phyloP scores from a whole-genome alignment of 768 basidiomycete genomes.

The Leccinum sublutescens region DNA sequence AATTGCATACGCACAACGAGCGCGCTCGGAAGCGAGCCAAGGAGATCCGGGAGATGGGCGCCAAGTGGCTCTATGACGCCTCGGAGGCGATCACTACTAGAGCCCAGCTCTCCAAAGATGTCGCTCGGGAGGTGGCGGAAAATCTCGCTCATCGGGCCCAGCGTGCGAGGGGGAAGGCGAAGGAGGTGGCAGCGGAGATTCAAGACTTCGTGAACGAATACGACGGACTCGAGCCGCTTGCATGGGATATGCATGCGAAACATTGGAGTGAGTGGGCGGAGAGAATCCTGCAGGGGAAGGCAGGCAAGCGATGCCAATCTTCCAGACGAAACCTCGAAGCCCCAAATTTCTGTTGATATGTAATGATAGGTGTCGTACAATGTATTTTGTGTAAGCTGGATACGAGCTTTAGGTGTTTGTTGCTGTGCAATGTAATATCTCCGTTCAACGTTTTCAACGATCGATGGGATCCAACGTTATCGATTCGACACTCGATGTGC shows the following conservation, averaged over 20 bases:
- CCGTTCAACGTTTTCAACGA: too few relatives aligned
- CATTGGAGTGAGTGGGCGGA: constrained; percentile 22
- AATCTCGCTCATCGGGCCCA: constrained; percentile 36
- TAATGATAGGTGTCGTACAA: constrained; percentile 9
- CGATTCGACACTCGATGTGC: not conserved
- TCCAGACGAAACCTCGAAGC: constrained; percentile 14
- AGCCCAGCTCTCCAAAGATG: constrained; percentile 42
- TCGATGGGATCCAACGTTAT: not conserved
- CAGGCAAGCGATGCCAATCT: constrained; percentile 12
- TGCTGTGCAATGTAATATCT: not conserved
- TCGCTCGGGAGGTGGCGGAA: constrained; percentile 42
- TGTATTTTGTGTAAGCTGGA: constrained; percentile 26
- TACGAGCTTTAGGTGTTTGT: constrained; percentile 2
- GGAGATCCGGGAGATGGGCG: constrained; percentile 49
- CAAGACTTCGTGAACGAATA: constrained; percentile 24
- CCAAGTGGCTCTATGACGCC: constrained; percentile 44
- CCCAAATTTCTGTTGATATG: constrained; percentile 12
- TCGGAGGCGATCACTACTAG: constrained; percentile 41
- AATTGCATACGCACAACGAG: constrained; percentile 48
- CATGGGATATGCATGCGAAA: constrained; percentile 19
- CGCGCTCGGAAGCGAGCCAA: constrained; percentile 52
- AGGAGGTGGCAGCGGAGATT: constrained; percentile 39
- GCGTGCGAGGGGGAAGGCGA: constrained; percentile 46
- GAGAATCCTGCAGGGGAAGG: constrained; percentile 6
- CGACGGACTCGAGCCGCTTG: constrained; percentile 16